phyloP scores from a whole-genome alignment of 164 flowering plant species.

The Vitis vinifera region DNA sequence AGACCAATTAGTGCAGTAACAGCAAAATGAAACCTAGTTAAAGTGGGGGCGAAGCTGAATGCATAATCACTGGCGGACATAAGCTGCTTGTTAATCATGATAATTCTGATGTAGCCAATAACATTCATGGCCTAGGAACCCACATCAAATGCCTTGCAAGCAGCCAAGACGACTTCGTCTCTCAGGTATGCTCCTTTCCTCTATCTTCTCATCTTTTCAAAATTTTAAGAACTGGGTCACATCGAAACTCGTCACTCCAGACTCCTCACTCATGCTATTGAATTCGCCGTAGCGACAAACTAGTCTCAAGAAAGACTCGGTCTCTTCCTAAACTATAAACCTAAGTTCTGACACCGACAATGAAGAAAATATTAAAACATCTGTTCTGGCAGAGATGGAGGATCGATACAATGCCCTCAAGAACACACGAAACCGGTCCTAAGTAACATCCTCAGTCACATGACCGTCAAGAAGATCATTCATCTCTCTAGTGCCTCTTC shows the following conservation, averaged over 20 bases:
- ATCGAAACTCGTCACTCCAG: constrained; percentile 26
- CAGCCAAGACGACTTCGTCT: too few species aligned
- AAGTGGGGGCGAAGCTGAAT: constrained; percentile 76
- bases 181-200: constrained; percentile 6
- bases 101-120: constrained; percentile 80
- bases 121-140: constrained; percentile 95
- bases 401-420: constrained; percentile 54
- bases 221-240: constrained; percentile 28
- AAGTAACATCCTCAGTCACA: constrained; percentile 34
- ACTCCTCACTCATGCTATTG: constrained; percentile 6
- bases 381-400: constrained; percentile 48
- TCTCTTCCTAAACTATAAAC: constrained; percentile 46
- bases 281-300: constrained; percentile 19
- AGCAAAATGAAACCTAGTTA: constrained; percentile 89
- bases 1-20: constrained; percentile 80
- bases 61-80: constrained; percentile 74
- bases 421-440: constrained; percentile 47
- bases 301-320: constrained; percentile 53
- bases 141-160: constrained; percentile 27
- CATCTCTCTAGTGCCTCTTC: constrained; percentile 70
- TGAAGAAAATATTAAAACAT: constrained; percentile 52
- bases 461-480: constrained; percentile 70
- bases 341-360: constrained; percentile 15
- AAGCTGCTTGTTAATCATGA: constrained; percentile 94
- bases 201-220: constrained; percentile 22